These are phyloP conservation scores for Dendrothele bispora DNA, from an alignment of 768 basidiomycete species.

Conservation along the genomic window DNA sequence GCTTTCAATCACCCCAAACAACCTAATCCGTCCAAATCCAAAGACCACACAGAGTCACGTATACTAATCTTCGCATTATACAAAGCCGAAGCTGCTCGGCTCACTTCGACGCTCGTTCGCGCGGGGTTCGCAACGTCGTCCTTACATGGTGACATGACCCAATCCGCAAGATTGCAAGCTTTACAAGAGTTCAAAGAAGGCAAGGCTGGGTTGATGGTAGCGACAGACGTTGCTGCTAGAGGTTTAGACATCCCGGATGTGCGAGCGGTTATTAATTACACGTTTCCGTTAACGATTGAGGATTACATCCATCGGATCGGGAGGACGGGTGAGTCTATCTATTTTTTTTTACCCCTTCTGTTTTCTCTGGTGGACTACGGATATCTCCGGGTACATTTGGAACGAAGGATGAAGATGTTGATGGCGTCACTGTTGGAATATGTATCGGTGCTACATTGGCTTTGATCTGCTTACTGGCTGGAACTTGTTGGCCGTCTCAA, in stretches of 20 bases:
- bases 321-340: slow-evolving; percentile 63
- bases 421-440: too few relatives aligned
- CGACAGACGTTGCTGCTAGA: slow-evolving; percentile 96
- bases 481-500: too few relatives aligned
- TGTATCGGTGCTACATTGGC: too few relatives aligned
- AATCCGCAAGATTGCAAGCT: slow-evolving; percentile 79
- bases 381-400: background rate
- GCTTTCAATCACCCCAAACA: slow-evolving; percentile 61
- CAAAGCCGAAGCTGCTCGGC: slow-evolving; percentile 95
- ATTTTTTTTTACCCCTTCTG: slow-evolving; percentile 7
- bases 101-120: slow-evolving; percentile 73
- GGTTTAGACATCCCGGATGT: slow-evolving; percentile 98
- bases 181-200: slow-evolving; percentile 80
- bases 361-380: background rate
- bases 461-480: background rate
- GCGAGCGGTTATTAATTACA: slow-evolving; percentile 91
- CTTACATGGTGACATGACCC: slow-evolving; percentile 90
- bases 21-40: too few relatives aligned
- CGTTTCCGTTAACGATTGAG: slow-evolving; percentile 96
- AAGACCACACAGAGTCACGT: slow-evolving; percentile 52
- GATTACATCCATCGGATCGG: slow-evolving; percentile 91
- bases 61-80: slow-evolving; percentile 94
- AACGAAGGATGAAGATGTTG: background rate
- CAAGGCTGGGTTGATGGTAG: slow-evolving; percentile 79
- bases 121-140: slow-evolving; percentile 79